A percentile compares a stretch with the other conserved stretches of the same genome.
Evolutionary conservation across 495 filamentous ascomycete genomes (phyloP).

Genomic region (Physcia stellaris): DNA sequence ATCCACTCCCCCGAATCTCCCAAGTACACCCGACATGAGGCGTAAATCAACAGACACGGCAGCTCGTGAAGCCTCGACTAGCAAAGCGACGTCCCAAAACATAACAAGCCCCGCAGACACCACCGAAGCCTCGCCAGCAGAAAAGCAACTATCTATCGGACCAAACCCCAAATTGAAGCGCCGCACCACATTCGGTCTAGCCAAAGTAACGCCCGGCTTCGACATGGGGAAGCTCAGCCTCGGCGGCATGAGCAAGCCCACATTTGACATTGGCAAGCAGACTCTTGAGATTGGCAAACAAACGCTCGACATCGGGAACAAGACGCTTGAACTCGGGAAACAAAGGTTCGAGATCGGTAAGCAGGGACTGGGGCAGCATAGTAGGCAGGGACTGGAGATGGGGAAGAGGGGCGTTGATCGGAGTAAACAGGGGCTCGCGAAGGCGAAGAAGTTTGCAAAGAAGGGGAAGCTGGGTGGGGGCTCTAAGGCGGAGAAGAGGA

Average conservation of each 20-base stretch:
- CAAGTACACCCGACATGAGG: neutral
- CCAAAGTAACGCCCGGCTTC: neutral
- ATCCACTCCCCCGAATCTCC: neutral
- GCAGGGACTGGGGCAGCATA: neutral
- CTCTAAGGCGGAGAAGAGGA: neutral
- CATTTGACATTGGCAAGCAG: neutral
- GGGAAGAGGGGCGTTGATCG: neutral
- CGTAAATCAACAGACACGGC: neutral
- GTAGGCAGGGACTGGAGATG: neutral
- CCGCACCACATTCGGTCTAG: neutral
- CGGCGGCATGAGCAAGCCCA: neutral
- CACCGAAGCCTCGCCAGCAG: neutral
- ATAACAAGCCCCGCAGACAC: neutral
- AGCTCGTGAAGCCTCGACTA: neutral
- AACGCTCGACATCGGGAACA: too few species aligned
- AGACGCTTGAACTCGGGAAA: slow-evolving; percentile 1
- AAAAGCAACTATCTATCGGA: neutral
- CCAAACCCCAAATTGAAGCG: neutral
- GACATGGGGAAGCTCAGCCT: neutral
- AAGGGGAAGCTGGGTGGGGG: neutral
- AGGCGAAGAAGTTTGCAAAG: neutral
- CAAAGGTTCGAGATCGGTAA: slow-evolving; percentile 4
- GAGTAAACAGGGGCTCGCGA: neutral
- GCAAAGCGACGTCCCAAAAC: neutral
- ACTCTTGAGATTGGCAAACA: slow-evolving; percentile 4